Evolutionary conservation across 2,329 filamentous ascomycete genomes (phyloP).

Genomic region (Ascochyta clinopodiicola): DNA sequence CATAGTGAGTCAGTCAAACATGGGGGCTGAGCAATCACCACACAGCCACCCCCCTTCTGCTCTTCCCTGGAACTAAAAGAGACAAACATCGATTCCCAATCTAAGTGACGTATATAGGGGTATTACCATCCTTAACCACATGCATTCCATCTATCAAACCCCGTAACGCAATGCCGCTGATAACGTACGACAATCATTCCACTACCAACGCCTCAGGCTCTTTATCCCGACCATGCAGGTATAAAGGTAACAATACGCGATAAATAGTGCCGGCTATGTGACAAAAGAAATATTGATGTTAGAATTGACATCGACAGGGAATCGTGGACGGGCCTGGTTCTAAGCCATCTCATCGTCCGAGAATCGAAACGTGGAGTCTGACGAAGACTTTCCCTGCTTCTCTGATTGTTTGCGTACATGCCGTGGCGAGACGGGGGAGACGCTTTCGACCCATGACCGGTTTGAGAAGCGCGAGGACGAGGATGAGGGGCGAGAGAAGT

Average conservation of each 20-base stretch:
- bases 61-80: background rate
- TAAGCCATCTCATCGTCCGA: slow-evolving; percentile 12
- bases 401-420: slow-evolving; percentile 6
- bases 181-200: slow-evolving; percentile 7
- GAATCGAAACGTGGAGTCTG: slow-evolving; percentile 11
- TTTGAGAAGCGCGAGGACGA: slow-evolving; percentile 16
- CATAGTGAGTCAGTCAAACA: no score
- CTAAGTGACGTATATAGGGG: slow-evolving; percentile 17
- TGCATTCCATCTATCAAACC: slow-evolving; percentile 13
- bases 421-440: slow-evolving; percentile 10
- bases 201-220: slow-evolving; percentile 2
- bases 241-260: background rate
- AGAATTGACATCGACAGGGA: background rate
- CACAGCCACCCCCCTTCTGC: no score
- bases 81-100: slow-evolving; percentile 10
- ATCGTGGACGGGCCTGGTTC: background rate
- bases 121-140: slow-evolving; percentile 15
- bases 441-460: slow-evolving; percentile 13
- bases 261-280: background rate
- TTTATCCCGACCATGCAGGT: slow-evolving; percentile 7
- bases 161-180: slow-evolving; percentile 13
- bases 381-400: background rate
- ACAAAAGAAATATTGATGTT: slow-evolving; percentile 5
- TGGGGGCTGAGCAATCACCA: no score
- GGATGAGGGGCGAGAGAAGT: slow-evolving; percentile 13